Evolutionary conservation across 2,329 filamentous ascomycete genomes (phyloP).

Genomic region (Bipolaris cookei): DNA sequence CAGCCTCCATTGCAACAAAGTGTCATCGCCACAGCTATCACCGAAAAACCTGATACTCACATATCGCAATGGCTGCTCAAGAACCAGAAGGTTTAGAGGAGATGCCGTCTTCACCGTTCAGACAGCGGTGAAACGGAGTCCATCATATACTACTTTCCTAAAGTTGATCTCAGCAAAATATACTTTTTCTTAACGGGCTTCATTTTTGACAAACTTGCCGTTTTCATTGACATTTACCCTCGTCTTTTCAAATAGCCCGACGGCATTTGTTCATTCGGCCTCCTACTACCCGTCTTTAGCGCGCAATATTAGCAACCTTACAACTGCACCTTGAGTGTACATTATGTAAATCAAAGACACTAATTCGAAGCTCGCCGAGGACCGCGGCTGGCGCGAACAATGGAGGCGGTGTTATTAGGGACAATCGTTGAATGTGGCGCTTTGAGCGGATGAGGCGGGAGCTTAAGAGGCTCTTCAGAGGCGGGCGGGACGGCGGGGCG

Average conservation of each 20-base stretch:
- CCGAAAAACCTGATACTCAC: slow-evolving; percentile 32
- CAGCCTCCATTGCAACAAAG: slow-evolving; percentile 1
- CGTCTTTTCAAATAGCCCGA: slow-evolving; percentile 10
- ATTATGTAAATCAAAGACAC: too few species aligned
- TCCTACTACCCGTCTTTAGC: too few species aligned
- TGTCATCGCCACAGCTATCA: slow-evolving; percentile 33
- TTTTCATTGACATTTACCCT: slow-evolving; percentile 33
- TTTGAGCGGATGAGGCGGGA: too few species aligned
- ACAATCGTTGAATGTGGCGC: too few species aligned
- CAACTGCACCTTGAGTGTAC: too few species aligned
- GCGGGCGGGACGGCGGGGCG: too few species aligned
- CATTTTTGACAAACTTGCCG: slow-evolving; percentile 46
- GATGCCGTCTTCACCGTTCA: slow-evolving; percentile 32
- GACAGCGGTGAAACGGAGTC: slow-evolving; percentile 13
- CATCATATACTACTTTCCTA: slow-evolving; percentile 8
- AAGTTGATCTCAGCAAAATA: slow-evolving; percentile 11
- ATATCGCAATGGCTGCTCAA: slow-evolving; percentile 29
- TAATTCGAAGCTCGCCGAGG: too few species aligned
- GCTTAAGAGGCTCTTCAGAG: too few species aligned
- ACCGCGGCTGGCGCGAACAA: too few species aligned
- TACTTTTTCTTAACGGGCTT: slow-evolving; percentile 7
- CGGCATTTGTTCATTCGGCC: too few species aligned
- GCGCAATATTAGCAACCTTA: too few species aligned
- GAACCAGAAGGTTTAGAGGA: slow-evolving; percentile 16
- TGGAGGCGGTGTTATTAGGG: too few species aligned